Evolutionary conservation across 1,139 yeast genomes (phyloP).

Genomic region (Geotrichum armillariae): DNA sequence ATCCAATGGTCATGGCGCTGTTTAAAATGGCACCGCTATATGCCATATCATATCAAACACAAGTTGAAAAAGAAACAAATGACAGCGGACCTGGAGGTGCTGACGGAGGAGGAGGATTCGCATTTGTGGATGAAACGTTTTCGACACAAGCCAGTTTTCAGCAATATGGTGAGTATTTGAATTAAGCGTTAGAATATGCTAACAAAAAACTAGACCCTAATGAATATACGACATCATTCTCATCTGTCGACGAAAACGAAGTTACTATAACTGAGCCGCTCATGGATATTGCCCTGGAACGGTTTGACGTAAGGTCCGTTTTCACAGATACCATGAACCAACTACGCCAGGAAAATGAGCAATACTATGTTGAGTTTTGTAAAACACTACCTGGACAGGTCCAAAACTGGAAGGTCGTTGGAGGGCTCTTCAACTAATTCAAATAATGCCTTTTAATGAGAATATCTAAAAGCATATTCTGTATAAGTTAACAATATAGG

Average conservation of each 20-base stretch:
- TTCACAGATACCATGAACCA: slow-evolving; percentile 6
- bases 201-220: slow-evolving; percentile 1
- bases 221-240: not conserved
- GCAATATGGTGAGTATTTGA: slow-evolving; percentile 4
- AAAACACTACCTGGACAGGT: slow-evolving; percentile 1
- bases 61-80: slow-evolving; percentile 5
- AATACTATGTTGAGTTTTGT: slow-evolving; percentile 7
- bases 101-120: not conserved
- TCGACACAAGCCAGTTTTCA: slow-evolving; percentile 8
- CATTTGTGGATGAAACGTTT: slow-evolving; percentile 9
- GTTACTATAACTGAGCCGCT: slow-evolving; percentile 13
- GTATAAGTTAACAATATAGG: no score
- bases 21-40: slow-evolving; percentile 7
- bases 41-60: slow-evolving; percentile 2
- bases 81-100: not conserved
- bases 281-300: slow-evolving; percentile 4
- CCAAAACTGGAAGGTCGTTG: not conserved
- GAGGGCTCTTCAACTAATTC: slow-evolving; percentile 5
- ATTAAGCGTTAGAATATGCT: not conserved
- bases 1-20: slow-evolving; percentile 1
- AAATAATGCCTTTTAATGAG: no score
- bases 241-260: slow-evolving; percentile 11
- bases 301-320: not conserved
- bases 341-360: slow-evolving; percentile 5
- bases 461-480: no score